Base-by-base conservation (phyloP, 257 asterid species). In the Forsythia suspensa region DNA sequence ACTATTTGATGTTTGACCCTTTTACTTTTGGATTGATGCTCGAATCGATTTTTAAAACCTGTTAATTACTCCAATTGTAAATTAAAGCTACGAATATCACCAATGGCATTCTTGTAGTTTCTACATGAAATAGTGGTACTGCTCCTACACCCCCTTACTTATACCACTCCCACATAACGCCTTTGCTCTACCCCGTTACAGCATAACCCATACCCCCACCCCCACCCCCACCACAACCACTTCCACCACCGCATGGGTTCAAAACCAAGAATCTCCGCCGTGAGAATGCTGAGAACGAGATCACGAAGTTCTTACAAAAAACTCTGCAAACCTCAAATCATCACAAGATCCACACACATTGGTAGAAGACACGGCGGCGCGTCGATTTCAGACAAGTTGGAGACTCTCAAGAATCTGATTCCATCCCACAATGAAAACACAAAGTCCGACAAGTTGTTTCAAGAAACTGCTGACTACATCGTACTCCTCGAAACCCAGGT, bases 381-480 rank as follows among this genome's bases (percentile, higher is more conserved):
- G 40, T 24, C 85, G 13, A 81, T 89, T 55, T 79, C 93, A 12
- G 92, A 85, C 65, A 91, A 91, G 84, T 69, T 91, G 85, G 90
- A 86, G 73, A 91, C 92, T 3, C 88, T 91, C 41, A 87, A 83
- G 1, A 87, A 72, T 73, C 90, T 91, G 61, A 79, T 91, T 20
- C 92, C 96, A 0, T 76, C 81, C 6, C 78, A 83, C 42, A 67
- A 71, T 10, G 82, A 80, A 1, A 85, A 81, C n/a, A 69, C 79
- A 21, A 88, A 84, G 59, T 48, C 86, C 21, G 96, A 91, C 6
- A 83, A 88, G 70, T 79, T 91, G 42, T 91, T 88, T 21, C 76
- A 88, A 76, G 88, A 91, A 80, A 91, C 96, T 6, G 91, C 94
- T 13, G 84, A 88, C 46, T 91, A 91, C 88, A 91, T 91, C 73